phyloP scores from a whole-genome alignment of 192 early-diverging fungal species.

The Umbelopsis ramanniana region DNA sequence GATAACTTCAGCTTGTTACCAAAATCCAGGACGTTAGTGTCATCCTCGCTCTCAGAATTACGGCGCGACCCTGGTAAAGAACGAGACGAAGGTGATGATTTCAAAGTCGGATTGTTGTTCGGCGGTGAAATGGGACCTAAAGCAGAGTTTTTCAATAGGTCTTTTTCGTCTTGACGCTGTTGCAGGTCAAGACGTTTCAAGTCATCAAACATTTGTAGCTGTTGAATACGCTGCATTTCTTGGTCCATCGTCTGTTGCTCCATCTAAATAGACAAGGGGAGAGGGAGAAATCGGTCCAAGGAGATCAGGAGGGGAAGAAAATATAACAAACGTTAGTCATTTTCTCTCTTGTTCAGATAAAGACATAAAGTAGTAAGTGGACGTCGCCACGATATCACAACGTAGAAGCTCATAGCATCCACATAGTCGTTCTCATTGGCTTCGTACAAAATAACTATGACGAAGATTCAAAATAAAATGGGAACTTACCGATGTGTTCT shows the following conservation, averaged over 20 bases:
- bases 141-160: constrained; percentile 39
- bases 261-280: constrained; percentile 20
- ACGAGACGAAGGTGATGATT: constrained; percentile 32
- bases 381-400: not conserved
- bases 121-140: constrained; percentile 25
- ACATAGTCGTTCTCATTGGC: not conserved
- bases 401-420: not conserved
- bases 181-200: constrained; percentile 54
- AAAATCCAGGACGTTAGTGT: constrained; percentile 48
- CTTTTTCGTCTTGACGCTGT: constrained; percentile 51
- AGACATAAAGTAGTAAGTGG: too few relatives aligned
- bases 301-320: constrained; percentile 18
- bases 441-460: not conserved
- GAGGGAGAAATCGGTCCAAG: constrained; percentile 9
- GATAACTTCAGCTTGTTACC: constrained; percentile 25
- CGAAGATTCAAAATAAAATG: not conserved
- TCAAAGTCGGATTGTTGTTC: constrained; percentile 17
- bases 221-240: constrained; percentile 46
- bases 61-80: constrained; percentile 73
- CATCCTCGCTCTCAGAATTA: constrained; percentile 68
- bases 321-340: not conserved
- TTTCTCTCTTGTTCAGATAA: not conserved
- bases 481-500: constrained; percentile 12
- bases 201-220: constrained; percentile 48
- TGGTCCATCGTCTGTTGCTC: constrained; percentile 53